Base-by-base conservation (phyloP, 2,329 filamentous ascomycete species). In the Aspergillus tanneri region DNA sequence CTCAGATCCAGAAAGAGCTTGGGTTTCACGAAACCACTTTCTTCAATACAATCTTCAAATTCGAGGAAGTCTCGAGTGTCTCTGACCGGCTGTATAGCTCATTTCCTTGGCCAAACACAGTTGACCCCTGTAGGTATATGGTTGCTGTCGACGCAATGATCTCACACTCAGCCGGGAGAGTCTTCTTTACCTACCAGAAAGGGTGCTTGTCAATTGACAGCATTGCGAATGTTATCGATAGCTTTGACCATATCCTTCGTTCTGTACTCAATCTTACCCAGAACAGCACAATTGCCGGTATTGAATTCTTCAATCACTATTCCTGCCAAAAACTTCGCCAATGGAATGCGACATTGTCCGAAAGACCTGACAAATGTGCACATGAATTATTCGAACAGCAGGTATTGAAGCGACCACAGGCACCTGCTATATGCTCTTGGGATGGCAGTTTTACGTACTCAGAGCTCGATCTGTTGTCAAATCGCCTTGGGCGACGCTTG, bases 101-200 rank as follows among this genome's bases (percentile, higher is more conserved):
- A 2, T 53, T 39, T 8, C 41, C 40, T 10, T 49, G 53, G 11
- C 37, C 49, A 6, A 18, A 40, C 7, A 47, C 44, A 16, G 47
- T 49, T 16, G 30, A 42, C 12, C 5, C 39, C 3, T 57, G 46
- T 14, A 35, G 51, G 14, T 65, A 60, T 24, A 56, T 63, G n/a
- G 57, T 70, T 14, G 44, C 54, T 5, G 54, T 70, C 8, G 58
- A 63, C 21, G 61, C 63, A 2, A 56, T 58, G n/a, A 55, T 63
- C 5, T 62, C 59, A 12, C 47, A 54, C 8, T 46, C 55, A 6
- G 53, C 54, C 5, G 77, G 78, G 3, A 68, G 84, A 18, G 61
- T 70, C 2, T 76, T 81, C 44, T 72, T 86, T 18, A 75, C 75
- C 25, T 67, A 71, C 3, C 73, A 80, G n/a, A 73, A 76, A 0